A percentile compares a stretch with the other conserved stretches of the same genome.
Conservation (phyloP, 768 basidiomycete species). For the Pleurotus cornucopiae region DNA sequence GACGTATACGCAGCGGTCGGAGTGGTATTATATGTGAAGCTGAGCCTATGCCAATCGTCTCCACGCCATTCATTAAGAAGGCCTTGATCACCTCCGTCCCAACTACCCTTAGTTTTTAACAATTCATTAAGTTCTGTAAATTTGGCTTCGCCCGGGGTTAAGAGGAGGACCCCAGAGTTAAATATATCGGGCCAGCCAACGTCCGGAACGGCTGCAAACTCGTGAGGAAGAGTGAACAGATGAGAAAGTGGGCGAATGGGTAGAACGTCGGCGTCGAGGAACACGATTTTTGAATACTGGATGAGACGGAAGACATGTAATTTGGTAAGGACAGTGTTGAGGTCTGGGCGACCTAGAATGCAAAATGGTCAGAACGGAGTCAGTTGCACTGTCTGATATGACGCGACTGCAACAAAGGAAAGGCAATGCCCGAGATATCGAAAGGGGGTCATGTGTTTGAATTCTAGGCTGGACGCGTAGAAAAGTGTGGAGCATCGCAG, state of each 20-base stretch:
- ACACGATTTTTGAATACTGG: conserved; percentile 82
- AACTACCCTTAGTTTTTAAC: conserved; percentile 76
- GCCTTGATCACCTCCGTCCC: conserved; percentile 99
- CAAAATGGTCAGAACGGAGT: conserved; percentile 8
- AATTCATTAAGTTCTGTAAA: conserved; percentile 72
- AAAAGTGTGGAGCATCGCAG: conserved; percentile 6
- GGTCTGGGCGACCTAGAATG: conserved; percentile 83
- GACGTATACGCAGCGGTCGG: conserved; percentile 96
- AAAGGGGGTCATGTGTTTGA: neutral
- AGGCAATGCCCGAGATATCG: neutral
- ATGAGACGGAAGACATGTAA: conserved; percentile 91
- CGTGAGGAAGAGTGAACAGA: conserved; percentile 78
- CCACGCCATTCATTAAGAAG: conserved; percentile 94
- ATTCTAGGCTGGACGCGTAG: conserved; percentile 9
- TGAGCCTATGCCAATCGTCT: conserved; percentile 84
- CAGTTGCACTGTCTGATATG: neutral
- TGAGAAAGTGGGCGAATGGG: conserved; percentile 86
- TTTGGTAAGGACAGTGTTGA: conserved; percentile 92
- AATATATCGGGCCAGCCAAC: conserved; percentile 99
- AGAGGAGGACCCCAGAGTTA: conserved; percentile 93
- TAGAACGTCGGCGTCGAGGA: conserved; percentile 90
- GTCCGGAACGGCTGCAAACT: conserved; percentile 93
- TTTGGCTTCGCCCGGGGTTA: conserved; percentile 77
- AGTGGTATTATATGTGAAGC: conserved; percentile 97
- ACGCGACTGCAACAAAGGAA: neutral